Conservation (phyloP, 2,329 filamentous ascomycete genomes). For the Westerdykella ornata region DNA sequence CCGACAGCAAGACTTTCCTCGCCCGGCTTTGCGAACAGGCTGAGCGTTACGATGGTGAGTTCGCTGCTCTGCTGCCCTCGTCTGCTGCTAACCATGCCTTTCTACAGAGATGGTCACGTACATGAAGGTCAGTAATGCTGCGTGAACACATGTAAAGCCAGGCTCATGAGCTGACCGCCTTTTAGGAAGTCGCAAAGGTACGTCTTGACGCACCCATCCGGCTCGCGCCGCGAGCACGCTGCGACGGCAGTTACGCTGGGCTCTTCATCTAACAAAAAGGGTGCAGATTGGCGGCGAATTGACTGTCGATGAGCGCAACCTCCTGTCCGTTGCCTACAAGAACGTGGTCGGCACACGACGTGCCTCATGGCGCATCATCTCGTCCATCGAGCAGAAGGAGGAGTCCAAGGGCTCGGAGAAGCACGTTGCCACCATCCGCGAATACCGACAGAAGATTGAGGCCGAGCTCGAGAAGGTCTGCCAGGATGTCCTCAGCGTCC, state of each 20-base stretch:
- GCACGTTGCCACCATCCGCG: constrained; percentile 88
- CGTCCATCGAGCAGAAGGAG: constrained; percentile 99
- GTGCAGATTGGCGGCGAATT: constrained; percentile 58
- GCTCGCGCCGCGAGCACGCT: constrained; percentile 17
- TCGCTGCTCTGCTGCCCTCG: constrained; percentile 3
- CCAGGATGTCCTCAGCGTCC: constrained; percentile 92
- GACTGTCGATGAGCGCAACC: constrained; percentile 70
- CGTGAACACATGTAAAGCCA: constrained; percentile 2
- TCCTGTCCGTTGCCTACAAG: constrained; percentile 99
- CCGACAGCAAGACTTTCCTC: constrained; percentile 80
- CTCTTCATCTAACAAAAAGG: constrained; percentile 14
- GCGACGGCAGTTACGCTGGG: constrained; percentile 5
- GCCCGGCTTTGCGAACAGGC: constrained; percentile 99
- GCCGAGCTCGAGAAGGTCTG: constrained; percentile 94
- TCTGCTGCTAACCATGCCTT: constrained; percentile 29
- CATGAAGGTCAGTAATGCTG: constrained; percentile 68
- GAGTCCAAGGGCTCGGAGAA: constrained; percentile 94
- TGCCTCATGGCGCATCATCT: constrained; percentile 99
- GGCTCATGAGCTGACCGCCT: constrained; percentile 30
- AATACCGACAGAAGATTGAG: constrained; percentile 99
- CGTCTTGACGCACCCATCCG: constrained; percentile 17
- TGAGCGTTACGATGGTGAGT: constrained; percentile 93
- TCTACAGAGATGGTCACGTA: constrained; percentile 85
- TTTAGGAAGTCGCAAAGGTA: constrained; percentile 89
- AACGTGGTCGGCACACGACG: constrained; percentile 97